Conservation (phyloP, 2,329 filamentous ascomycete species). For the Seiridium unicorne region DNA sequence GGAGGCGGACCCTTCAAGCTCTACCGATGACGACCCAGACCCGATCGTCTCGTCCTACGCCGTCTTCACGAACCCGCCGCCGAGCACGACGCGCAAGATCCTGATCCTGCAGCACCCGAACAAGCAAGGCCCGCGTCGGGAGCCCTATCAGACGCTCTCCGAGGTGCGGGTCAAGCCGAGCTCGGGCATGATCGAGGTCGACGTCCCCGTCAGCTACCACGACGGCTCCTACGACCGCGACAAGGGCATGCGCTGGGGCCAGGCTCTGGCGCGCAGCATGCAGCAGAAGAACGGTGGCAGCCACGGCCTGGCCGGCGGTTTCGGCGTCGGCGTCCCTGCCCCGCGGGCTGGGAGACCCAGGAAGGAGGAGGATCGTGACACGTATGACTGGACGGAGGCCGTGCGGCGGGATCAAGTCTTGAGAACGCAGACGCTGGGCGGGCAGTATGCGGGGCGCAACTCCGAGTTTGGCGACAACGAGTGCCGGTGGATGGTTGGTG, state of each 20-base stretch:
- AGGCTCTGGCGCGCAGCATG: conserved; percentile 64
- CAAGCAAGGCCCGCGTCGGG: conserved; percentile 51
- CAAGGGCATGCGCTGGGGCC: conserved; percentile 81
- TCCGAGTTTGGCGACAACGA: conserved; percentile 58
- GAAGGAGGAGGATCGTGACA: conserved; percentile 37
- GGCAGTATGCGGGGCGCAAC: conserved; percentile 60
- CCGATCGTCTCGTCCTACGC: conserved; percentile 76
- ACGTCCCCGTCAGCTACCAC: conserved; percentile 76
- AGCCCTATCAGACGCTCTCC: conserved; percentile 63
- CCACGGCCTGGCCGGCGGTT: conserved; percentile 71
- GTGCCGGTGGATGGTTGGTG: conserved; percentile 76
- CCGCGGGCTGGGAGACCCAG: conserved; percentile 30
- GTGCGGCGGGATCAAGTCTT: conserved; percentile 70
- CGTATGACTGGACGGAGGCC: conserved; percentile 65
- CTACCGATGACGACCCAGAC: conserved; percentile 49
- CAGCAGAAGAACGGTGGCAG: conserved; percentile 61
- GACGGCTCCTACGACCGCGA: conserved; percentile 74
- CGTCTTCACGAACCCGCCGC: conserved; percentile 78
- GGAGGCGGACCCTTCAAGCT: background rate
- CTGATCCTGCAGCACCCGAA: conserved; percentile 90
- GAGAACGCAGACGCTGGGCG: conserved; percentile 79
- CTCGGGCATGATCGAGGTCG: conserved; percentile 85
- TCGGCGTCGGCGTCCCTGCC: conserved; percentile 57
- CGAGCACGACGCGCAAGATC: conserved; percentile 61
- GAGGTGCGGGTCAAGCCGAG: conserved; percentile 79